These are phyloP conservation scores for Pseudoscleropodium purum DNA, from an alignment of 225 moss, liverwort and hornwort species.

Conservation along the genomic window DNA sequence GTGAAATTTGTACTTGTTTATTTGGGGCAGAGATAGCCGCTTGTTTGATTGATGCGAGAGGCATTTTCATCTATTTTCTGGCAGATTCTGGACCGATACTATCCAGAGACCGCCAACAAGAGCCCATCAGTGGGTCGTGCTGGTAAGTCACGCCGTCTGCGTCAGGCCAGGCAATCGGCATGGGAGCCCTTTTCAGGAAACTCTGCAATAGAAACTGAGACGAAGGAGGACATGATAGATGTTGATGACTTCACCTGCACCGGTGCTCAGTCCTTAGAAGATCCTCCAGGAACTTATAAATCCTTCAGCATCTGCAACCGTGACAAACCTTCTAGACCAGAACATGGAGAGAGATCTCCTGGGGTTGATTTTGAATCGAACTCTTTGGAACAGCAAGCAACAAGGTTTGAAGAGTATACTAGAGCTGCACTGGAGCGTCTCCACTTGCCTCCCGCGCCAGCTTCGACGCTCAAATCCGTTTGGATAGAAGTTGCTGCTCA, in stretches of 20 bases:
- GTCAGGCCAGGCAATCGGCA: conserved; percentile 47
- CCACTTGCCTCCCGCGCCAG: conserved; percentile 7
- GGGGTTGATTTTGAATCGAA: neutral
- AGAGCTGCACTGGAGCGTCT: conserved; percentile 37
- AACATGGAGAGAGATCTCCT: neutral
- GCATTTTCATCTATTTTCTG: neutral
- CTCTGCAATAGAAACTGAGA: neutral
- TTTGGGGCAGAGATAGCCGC: neutral
- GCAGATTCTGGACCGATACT: conserved; percentile 34
- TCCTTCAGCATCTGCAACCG: neutral
- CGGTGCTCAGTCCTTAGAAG: neutral
- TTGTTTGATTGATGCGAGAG: neutral
- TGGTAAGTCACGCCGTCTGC: conserved; percentile 51
- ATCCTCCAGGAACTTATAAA: neutral
- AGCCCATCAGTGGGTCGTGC: conserved; percentile 44
- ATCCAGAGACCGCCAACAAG: conserved; percentile 32
- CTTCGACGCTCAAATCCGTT: neutral
- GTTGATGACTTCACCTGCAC: neutral
- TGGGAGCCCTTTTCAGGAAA: neutral
- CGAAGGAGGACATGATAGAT: neutral
- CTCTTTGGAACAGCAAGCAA: neutral
- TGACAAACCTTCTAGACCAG: neutral
- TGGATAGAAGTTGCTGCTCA: conserved; percentile 45
- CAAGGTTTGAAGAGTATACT: conserved; percentile 37
- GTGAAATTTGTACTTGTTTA: neutral